Conservation (phyloP, 2,329 filamentous ascomycete genomes). For the Trichoderma gracile region DNA sequence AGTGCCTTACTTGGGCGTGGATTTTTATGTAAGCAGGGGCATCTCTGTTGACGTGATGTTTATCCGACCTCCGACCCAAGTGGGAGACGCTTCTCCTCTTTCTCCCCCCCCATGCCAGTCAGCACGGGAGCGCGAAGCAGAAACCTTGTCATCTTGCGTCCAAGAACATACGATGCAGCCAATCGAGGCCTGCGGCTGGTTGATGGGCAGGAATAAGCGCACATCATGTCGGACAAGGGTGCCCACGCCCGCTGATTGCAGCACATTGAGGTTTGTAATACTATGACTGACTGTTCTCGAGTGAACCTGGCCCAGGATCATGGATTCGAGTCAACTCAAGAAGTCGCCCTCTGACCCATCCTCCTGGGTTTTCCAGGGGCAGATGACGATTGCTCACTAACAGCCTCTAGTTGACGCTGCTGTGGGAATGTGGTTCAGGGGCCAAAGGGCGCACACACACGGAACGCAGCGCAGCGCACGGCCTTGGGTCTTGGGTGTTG, state of each 20-base stretch:
- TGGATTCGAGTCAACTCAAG: slow-evolving; percentile 17
- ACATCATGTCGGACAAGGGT: slow-evolving; percentile 19
- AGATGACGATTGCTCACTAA: neutral
- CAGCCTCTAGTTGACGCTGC: neutral
- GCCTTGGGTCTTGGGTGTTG: neutral
- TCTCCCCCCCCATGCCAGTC: slow-evolving; percentile 9
- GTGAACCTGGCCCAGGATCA: slow-evolving; percentile 11
- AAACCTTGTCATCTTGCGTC: slow-evolving; percentile 4
- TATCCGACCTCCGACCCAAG: neutral
- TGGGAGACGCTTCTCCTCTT: slow-evolving; percentile 5
- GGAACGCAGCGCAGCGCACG: neutral
- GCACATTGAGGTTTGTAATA: too few species aligned
- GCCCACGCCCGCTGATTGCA: slow-evolving; percentile 19
- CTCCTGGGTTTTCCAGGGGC: slow-evolving; percentile 10
- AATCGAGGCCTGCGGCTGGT: slow-evolving; percentile 16
- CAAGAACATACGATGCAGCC: slow-evolving; percentile 17
- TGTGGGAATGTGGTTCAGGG: slow-evolving; percentile 9
- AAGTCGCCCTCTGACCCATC: slow-evolving; percentile 18
- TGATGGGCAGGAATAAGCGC: slow-evolving; percentile 21
- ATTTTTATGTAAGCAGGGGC: slow-evolving; percentile 15
- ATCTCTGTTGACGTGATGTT: slow-evolving; percentile 10
- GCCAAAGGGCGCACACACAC: neutral
- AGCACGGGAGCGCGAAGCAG: slow-evolving; percentile 18
- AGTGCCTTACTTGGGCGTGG: neutral
- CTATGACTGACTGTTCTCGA: too few species aligned